phyloP scores from a whole-genome alignment of 495 filamentous ascomycete species.

The Lichenothelia convexa region DNA sequence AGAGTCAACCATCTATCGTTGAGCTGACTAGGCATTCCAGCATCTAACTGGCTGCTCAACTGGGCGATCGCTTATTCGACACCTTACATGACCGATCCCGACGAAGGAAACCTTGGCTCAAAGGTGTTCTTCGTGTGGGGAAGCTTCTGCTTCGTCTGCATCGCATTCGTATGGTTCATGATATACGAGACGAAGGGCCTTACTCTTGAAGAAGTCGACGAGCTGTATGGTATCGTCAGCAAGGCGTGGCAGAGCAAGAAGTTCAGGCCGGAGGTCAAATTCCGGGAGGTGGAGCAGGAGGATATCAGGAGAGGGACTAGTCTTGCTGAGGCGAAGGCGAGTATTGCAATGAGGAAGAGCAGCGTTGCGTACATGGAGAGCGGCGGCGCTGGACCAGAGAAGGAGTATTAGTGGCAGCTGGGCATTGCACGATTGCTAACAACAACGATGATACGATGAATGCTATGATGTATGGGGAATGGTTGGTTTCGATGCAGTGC shows the following conservation, averaged over 20 bases:
- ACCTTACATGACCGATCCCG: constrained; percentile 23
- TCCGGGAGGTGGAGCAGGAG: constrained; percentile 10
- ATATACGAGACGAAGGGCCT: constrained; percentile 26
- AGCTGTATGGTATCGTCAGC: constrained; percentile 20
- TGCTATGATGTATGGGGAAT: too few species aligned
- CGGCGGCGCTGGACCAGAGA: too few species aligned
- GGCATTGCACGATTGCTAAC: too few species aligned
- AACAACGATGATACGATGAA: too few species aligned
- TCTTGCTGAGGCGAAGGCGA: not conserved
- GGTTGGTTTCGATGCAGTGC: too few species aligned
- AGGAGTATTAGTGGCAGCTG: too few species aligned
- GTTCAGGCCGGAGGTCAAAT: constrained; percentile 13
- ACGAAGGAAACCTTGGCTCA: constrained; percentile 20
- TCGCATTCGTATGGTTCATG: constrained; percentile 21
- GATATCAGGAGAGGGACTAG: not conserved
- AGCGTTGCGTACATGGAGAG: not conserved
- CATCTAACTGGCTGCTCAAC: constrained; percentile 23
- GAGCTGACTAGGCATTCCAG: too few species aligned
- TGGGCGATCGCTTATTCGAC: constrained; percentile 25
- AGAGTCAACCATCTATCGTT: too few species aligned
- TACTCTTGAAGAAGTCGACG: constrained; percentile 22
- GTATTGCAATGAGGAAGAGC: not conserved
- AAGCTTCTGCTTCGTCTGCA: constrained; percentile 15
- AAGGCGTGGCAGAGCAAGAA: constrained; percentile 18
- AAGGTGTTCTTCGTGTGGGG: constrained; percentile 23